Percentiles rank a stretch among this genome's conserved stretches.
phyloP scores from a whole-genome alignment of 306 rosid species.

The Sicyos edulis region DNA sequence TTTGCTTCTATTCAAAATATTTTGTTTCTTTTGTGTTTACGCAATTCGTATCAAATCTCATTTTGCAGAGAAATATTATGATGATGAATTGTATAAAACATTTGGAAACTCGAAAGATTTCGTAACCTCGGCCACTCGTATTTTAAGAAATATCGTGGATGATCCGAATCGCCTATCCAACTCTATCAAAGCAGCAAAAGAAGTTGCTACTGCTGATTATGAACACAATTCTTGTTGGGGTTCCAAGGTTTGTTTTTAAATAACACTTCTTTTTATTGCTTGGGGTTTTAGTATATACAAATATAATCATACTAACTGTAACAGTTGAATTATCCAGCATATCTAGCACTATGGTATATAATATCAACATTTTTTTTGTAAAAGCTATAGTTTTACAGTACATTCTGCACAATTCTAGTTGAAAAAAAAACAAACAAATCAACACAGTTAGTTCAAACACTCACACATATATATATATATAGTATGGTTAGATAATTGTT shows the following conservation, averaged over 20 bases:
- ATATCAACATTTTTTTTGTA: too few species aligned
- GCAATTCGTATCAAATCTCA: not conserved
- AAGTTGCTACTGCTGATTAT: constrained; percentile 22
- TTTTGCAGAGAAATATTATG: constrained; percentile 12
- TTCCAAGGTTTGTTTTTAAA: constrained; percentile 14
- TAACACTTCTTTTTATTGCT: not conserved
- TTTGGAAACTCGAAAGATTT: constrained; percentile 15
- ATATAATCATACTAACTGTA: too few species aligned
- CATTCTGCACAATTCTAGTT: too few species aligned
- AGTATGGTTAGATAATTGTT: too few species aligned
- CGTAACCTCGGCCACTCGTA: not conserved
- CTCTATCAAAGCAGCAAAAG: constrained; percentile 5
- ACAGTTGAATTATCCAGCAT: too few species aligned
- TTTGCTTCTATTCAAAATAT: not conserved
- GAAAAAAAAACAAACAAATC: too few species aligned
- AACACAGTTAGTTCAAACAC: too few species aligned
- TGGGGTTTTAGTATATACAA: too few species aligned
- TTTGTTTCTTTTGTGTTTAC: not conserved
- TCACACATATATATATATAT: too few species aligned
- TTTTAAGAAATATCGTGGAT: not conserved
- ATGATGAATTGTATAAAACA: not conserved
- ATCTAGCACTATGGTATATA: too few species aligned
- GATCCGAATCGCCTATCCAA: not conserved
- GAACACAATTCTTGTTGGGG: constrained; percentile 23
- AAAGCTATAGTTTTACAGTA: too few species aligned